Conservation (phyloP, 176 grass and related monocot genomes). For the sorghum (Sorghum bicolor) region Sorghum_bicolor_NCBIv3 NC_012873.2:7575501-7576000, state of each 20-base stretch:
- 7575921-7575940: conserved; percentile 61
- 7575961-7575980: conserved; percentile 28
- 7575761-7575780: conserved; percentile 47
- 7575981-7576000: conserved; percentile 42
- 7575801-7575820: conserved; percentile 43
- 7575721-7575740: conserved; percentile 62
- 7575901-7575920: conserved; percentile 58
- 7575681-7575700: not conserved
- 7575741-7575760: conserved; percentile 48
- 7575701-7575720: conserved; percentile 20
- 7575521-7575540: conserved; percentile 51
- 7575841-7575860: not conserved
- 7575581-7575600: conserved; percentile 55
- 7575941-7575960: conserved; percentile 57
- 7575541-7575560: conserved; percentile 62
- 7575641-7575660: not conserved
- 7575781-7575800: conserved; percentile 43
- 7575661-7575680: not conserved
- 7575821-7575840: not conserved
- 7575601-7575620: conserved; percentile 48
- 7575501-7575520: conserved; percentile 58
- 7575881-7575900: conserved; percentile 46
- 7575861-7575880: not conserved
- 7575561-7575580: conserved; percentile 74
- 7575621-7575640: conserved; percentile 33